Percentiles rank a stretch among this genome's conserved stretches.
Conservation (phyloP, 2,329 filamentous ascomycete species). For the Calonectria pseudoreteaudii region DNA sequence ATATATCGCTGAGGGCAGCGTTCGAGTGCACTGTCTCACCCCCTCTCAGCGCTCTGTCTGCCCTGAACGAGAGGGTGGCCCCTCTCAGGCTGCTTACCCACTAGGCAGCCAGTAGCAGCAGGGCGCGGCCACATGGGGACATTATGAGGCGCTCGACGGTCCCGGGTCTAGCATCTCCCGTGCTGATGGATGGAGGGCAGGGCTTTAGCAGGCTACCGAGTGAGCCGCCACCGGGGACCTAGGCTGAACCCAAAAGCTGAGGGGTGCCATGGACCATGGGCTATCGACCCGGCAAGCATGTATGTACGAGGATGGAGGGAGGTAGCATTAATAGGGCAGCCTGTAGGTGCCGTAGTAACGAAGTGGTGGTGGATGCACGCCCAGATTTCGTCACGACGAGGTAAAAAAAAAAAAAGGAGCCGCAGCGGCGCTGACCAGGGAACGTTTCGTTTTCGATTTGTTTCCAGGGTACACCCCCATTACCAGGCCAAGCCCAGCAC, state of each 20-base stretch:
- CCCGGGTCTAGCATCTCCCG: background rate
- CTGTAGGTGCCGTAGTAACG: constrained; percentile 5
- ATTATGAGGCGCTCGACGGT: constrained; percentile 10
- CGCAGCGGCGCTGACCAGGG: constrained; percentile 19
- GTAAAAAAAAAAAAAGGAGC: constrained; percentile 3
- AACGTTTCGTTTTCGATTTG: constrained; percentile 29
- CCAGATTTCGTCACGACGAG: background rate
- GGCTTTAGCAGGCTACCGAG: background rate
- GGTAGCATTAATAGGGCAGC: constrained; percentile 8
- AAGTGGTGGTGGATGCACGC: constrained; percentile 7
- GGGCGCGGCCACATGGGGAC: background rate
- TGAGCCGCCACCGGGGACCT: constrained; percentile 9
- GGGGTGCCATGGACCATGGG: background rate
- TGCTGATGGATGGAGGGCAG: background rate
- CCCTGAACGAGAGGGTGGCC: background rate
- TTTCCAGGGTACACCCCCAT: constrained; percentile 18
- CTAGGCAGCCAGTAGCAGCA: constrained; percentile 8
- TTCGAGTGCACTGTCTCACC: background rate
- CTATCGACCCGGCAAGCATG: background rate
- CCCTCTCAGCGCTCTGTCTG: background rate
- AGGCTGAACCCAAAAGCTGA: constrained; percentile 10
- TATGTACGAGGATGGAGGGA: background rate
- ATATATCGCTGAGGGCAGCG: background rate
- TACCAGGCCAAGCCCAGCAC: constrained; percentile 6
- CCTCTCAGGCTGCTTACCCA: background rate